Evolutionary conservation across 2,329 filamentous ascomycete species (phyloP), one percentile per base, ranked within the genome.

Genomic region (Trichophyton equinum): DNA sequence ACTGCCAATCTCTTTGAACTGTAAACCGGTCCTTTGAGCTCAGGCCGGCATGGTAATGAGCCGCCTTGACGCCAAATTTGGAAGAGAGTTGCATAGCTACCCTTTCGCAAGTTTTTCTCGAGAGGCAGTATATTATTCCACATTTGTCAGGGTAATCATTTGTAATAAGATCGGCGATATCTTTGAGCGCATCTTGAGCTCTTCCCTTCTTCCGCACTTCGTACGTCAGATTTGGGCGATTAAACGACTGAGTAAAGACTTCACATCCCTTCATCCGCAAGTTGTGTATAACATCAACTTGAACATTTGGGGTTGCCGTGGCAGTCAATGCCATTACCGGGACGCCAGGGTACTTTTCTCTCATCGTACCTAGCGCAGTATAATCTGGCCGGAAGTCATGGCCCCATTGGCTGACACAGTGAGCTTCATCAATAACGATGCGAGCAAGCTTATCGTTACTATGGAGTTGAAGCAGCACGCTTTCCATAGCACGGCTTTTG

Each of bases 381-480:
- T 99, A 99, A 71, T 97, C 92, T 0, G 91, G 92, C 53, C 95
- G 85, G 71, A 99, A 99, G 72, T 99, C 94, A 67, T 99, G 94
- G 0, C 94, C 94, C 94, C 94, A 99, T 77, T 99, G 91, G 73
- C 94, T 97, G 27, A 99, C 92, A 73, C 94, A 99, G 72, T 99
- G 94, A n/a, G 94, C 94, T 75, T 99, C 95, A 67, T 99, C 94
- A 64, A 99, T 95, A 59, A 99, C 94, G 57, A 99, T 84, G 27
- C 94, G 85, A 15, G 95, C 92, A 59, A 99, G 83, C 67, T 86
- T 88, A 2, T 81, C 78, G 58, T 84, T 84, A 13, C 74, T 73
- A 71, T 96, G 82, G n/a, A 99, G 78, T 1, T 77, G 78, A 58
- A 82, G 76, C 64, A 99, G 79, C 2, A 79, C 82, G 58, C 79